These are phyloP conservation scores for Yamadazyma jaroonii DNA, from an alignment of 1,139 yeast species.

Conservation along the genomic window DNA sequence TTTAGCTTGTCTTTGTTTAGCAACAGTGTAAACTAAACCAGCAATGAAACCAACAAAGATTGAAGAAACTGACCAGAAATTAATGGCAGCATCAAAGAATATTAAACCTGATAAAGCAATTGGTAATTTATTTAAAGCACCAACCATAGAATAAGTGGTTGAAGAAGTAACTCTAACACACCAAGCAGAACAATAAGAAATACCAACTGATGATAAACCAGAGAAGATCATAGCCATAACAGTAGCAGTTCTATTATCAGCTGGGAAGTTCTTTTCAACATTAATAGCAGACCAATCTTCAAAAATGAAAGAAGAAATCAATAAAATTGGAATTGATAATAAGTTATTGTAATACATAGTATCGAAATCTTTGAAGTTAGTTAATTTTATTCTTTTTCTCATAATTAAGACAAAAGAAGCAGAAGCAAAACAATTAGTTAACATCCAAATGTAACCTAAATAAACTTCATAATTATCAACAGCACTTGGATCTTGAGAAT, in stretches of 20 bases:
- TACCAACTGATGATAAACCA: constrained; percentile 92
- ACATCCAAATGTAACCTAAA: constrained; percentile 96
- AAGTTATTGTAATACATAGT: constrained; percentile 98
- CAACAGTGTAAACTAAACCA: constrained; percentile 91
- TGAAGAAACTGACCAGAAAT: constrained; percentile 87
- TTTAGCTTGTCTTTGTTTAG: constrained; percentile 70
- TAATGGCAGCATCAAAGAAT: constrained; percentile 92
- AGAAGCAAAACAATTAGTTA: constrained; percentile 86
- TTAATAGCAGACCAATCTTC: constrained; percentile 94
- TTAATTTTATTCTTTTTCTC: constrained; percentile 96
- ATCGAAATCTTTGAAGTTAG: constrained; percentile 96
- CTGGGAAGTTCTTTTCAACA: constrained; percentile 73
- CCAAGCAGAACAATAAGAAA: constrained; percentile 99
- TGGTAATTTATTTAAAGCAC: constrained; percentile 97
- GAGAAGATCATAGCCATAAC: constrained; percentile 84
- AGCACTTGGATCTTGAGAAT: constrained; percentile 41
- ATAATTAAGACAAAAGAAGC: constrained; percentile 90
- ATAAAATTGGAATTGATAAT: constrained; percentile 83
- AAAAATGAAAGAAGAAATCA: constrained; percentile 67
- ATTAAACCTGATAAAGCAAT: constrained; percentile 92
- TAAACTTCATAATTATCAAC: constrained; percentile 50
- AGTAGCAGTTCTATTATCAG: constrained; percentile 61
- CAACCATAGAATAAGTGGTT: constrained; percentile 98
- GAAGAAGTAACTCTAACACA: constrained; percentile 98
- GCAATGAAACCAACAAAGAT: constrained; percentile 91